These are phyloP conservation scores for Dioscorea dumetorum DNA, from an alignment of 106 monocot genomes.

Conservation along the genomic window DNA sequence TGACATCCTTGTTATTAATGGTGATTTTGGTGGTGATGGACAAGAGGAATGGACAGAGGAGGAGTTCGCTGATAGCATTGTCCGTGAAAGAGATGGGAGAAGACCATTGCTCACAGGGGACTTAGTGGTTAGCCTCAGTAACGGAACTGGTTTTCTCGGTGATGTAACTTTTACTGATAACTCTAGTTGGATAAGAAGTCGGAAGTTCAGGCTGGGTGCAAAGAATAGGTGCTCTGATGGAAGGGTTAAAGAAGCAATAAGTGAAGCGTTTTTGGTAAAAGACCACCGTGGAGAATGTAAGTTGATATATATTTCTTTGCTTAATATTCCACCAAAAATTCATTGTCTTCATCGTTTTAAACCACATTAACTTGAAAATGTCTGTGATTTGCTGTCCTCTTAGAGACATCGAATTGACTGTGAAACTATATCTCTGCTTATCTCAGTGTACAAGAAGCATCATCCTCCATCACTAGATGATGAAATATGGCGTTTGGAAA, in stretches of 20 bases:
- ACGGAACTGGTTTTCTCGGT: conserved; percentile 47
- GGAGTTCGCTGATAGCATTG: conserved; percentile 51
- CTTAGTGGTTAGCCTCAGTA: conserved; percentile 28
- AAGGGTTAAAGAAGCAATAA: conserved; percentile 58
- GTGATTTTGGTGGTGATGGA: conserved; percentile 62
- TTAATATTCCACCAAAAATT: not conserved
- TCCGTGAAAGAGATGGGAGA: conserved; percentile 81
- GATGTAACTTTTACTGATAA: conserved; percentile 79
- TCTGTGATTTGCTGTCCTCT: too few species aligned
- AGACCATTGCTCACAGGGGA: conserved; percentile 72
- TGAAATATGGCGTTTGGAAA: conserved; percentile 90
- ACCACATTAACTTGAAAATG: too few species aligned
- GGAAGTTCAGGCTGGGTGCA: conserved; percentile 75
- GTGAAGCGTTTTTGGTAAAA: conserved; percentile 67
- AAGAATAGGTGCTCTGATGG: conserved; percentile 26
- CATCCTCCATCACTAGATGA: conserved; percentile 73
- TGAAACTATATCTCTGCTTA: not conserved
- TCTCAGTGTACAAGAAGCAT: conserved; percentile 83
- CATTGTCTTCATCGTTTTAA: too few species aligned
- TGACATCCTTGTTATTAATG: conserved; percentile 77
- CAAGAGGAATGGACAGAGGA: conserved; percentile 60
- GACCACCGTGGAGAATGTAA: conserved; percentile 94
- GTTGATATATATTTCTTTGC: conserved; percentile 9
- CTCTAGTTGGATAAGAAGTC: conserved; percentile 87
- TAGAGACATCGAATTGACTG: too few species aligned